Evolutionary conservation across 805 yeast genomes (phyloP).

Genomic region (Kodamaea kakaduensis): DNA sequence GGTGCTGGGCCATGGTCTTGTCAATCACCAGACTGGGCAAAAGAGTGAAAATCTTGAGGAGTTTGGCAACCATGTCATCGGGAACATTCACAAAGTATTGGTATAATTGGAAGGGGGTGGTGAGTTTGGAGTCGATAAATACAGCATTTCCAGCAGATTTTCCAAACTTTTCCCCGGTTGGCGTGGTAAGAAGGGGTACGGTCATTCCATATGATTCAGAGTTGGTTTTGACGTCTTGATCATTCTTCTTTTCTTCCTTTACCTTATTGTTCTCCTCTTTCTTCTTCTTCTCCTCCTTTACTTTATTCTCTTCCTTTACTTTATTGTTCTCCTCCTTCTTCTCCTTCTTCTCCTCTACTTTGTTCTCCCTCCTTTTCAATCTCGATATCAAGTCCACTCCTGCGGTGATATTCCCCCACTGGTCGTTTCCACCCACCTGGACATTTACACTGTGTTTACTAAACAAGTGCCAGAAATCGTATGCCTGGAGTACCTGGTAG

Average conservation of each 20-base stretch:
- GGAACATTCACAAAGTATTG: conserved; percentile 79
- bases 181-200: conserved; percentile 82
- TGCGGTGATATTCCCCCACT: conserved; percentile 97
- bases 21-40: conserved; percentile 62
- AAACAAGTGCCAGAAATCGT: conserved; percentile 82
- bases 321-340: background rate
- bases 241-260: background rate
- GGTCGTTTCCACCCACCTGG: conserved; percentile 96
- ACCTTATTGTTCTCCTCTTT: background rate
- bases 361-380: conserved; percentile 25
- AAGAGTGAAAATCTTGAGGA: conserved; percentile 75
- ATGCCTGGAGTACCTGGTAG: conserved; percentile 90
- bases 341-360: conserved; percentile 1
- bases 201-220: conserved; percentile 67
- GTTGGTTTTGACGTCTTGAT: background rate
- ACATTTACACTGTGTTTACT: conserved; percentile 53
- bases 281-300: background rate
- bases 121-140: conserved; percentile 70
- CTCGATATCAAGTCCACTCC: conserved; percentile 85
- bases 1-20: conserved; percentile 49
- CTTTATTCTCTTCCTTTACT: background rate
- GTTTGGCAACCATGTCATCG: conserved; percentile 68
- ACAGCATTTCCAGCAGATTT: conserved; percentile 97
- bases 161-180: conserved; percentile 91
- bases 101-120: conserved; percentile 76